Base-by-base conservation (phyloP, 1,139 yeast species). In the Candida glucosophila region DNA sequence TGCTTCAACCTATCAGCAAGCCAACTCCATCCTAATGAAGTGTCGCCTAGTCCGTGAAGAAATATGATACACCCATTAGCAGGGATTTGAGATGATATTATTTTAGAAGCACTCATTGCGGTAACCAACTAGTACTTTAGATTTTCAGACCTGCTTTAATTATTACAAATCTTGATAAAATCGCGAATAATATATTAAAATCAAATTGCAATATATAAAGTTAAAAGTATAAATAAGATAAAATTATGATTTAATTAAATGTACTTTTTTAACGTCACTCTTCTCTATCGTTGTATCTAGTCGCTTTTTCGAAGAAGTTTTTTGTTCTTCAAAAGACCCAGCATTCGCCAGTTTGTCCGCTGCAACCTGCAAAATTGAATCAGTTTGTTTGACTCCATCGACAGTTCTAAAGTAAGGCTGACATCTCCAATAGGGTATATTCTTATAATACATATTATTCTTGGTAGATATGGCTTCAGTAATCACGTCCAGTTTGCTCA, bases 351-450 rank as follows among this genome's bases (percentile, higher is more conserved):
- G 13, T 19, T 19, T 30, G 14, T 36, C 42, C n/a, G 62, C 64
- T 2, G 71, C 70, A 15, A 63, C 55, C 29, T 58, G 52, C 25
- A 64, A 47, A n/a, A 45, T 42, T 19, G 67, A 44, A 0, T 61
- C 52, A 34, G 61, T 64, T 32, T 61, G 67, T 36, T 59, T 62
- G 30, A 60, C 65, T 16, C 95, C 95, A 47, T 82, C 68, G 2
- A 83, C 93, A 6, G 78, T 75, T 37, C 98, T 67, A 59, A 92
- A 86, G 48, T 83, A 82, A 2, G 98, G 98, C 53, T 90, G 98
- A 37, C 95, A 77, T 40, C 98, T 67, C 97, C 98, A 90, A 51
- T 80, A 88, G 3, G 98, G 98, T n/a, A 90, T 73, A 5, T 66
- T 68, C 47, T 75, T 75, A 49, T 90, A 90, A 12, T 65, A 41